Conservation (phyloP, 2,329 filamentous ascomycete species). For the Elsinoe necatrix region DNA sequence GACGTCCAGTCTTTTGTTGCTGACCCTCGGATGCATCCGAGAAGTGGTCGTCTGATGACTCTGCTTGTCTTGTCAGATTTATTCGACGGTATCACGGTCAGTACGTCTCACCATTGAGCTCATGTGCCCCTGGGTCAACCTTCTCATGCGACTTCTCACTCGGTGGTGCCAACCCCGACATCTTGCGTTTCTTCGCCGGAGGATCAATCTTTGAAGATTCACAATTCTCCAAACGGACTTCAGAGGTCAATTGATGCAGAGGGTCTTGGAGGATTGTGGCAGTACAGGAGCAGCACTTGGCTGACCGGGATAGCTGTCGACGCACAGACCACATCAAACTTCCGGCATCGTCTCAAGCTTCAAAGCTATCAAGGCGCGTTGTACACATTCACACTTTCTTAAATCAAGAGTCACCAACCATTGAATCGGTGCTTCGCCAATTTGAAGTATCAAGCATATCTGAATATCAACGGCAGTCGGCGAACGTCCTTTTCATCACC, state of each 20-base stretch:
- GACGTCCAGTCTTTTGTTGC: slow-evolving; percentile 25
- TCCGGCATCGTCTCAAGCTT: background rate
- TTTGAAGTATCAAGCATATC: too few species aligned
- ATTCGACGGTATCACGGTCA: background rate
- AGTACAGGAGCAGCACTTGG: background rate
- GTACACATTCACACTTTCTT: background rate
- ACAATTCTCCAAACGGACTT: background rate
- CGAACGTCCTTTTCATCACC: background rate
- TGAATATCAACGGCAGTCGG: too few species aligned
- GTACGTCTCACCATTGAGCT: slow-evolving; percentile 20
- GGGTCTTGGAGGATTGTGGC: background rate
- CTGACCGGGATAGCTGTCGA: slow-evolving; percentile 2
- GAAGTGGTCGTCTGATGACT: slow-evolving; percentile 52
- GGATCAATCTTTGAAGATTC: background rate
- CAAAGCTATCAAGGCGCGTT: background rate
- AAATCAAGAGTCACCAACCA: slow-evolving; percentile 6
- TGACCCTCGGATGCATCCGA: slow-evolving; percentile 55
- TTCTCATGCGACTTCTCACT: slow-evolving; percentile 4
- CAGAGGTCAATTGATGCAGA: background rate
- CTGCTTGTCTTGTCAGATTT: slow-evolving; percentile 16
- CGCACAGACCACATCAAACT: slow-evolving; percentile 6
- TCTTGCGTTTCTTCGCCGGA: background rate
- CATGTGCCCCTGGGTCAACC: slow-evolving; percentile 25
- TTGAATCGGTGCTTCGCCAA: background rate
- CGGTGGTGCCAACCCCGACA: slow-evolving; percentile 14